Evolutionary conservation across 139 green algal genomes (phyloP), one percentile per base, ranked within the genome.

Genomic region (Yamagishiella unicocca): DNA sequence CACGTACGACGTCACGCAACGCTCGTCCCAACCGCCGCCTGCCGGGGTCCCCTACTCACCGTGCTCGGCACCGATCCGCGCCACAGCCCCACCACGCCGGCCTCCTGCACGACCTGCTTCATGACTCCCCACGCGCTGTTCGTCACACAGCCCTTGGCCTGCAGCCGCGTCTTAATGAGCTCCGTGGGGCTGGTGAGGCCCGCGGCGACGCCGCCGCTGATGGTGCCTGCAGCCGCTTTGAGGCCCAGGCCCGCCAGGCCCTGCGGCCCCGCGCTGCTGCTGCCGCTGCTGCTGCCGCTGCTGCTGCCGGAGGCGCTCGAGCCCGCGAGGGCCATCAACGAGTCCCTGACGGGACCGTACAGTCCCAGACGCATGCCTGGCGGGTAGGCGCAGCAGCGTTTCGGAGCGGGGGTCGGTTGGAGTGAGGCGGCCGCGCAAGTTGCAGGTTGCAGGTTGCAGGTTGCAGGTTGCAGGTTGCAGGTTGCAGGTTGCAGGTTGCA

Each of bases 101-200:
- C 85, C 35, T 62, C 40, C 10, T 38, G 1, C 7, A 92, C 31
- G 35, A 88, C 68, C 33, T 84, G 74, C 22, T 45, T 64, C n/a
- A 78, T 43, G 0, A 78, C 80, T 33, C 37, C 80, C 66, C 55
- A 21, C n/a, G 33, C 33, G 80, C 62, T 53, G 22, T 27, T 8
- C 19, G 50, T 9, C 35, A 43, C 29, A 72, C 42, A 58, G 50
- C 45, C 68, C 67, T 46, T 71, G 37, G 71, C 83, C 73, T 86
- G 80, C 62, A 86, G 80, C 37, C 91, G 45, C 74, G 91, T 89
- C 90, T 95, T 95, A 12, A 98, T 83, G 1, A 99, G 93, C 84
- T 98, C 96, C 22, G 95, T 97, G 62, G 96, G 96, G 84, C 96
- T 98, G 25, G 92, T 92, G 14, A 96, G 70, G 6, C 77, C 91